Evolutionary conservation across 805 yeast genomes (phyloP).

Genomic region (Yarrowia bubula): DNA sequence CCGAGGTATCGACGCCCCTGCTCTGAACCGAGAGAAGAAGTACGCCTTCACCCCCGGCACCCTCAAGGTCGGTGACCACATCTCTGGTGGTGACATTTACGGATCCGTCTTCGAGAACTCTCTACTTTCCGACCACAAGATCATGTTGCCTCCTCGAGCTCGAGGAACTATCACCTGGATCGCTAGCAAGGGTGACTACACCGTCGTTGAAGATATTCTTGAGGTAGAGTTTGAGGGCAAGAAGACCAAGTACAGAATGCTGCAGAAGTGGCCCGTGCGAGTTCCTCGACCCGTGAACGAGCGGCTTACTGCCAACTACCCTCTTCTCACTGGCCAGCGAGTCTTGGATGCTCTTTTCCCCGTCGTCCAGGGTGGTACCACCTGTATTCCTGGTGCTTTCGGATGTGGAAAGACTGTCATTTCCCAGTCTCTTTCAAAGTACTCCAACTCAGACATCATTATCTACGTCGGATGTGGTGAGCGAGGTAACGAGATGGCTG

Average conservation of each 20-base stretch:
- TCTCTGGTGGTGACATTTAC: constrained; percentile 96
- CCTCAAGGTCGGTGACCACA: constrained; percentile 91
- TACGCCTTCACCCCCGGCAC: constrained; percentile 84
- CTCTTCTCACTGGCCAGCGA: constrained; percentile 97
- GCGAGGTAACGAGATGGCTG: constrained; percentile 99
- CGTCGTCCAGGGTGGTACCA: constrained; percentile 99
- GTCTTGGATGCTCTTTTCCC: constrained; percentile 97
- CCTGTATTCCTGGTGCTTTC: constrained; percentile 99
- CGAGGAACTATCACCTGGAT: constrained; percentile 92
- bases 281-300: constrained; percentile 98
- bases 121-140: constrained; percentile 85
- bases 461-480: constrained; percentile 97
- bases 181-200: constrained; percentile 87
- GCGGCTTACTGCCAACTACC: constrained; percentile 88
- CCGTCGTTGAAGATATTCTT: constrained; percentile 81
- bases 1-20: constrained; percentile 97
- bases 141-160: constrained; percentile 95
- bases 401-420: constrained; percentile 99
- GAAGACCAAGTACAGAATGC: constrained; percentile 79
- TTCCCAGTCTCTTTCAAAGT: constrained; percentile 95
- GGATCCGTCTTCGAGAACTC: constrained; percentile 95
- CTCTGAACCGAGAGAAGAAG: constrained; percentile 75
- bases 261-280: constrained; percentile 99
- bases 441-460: constrained; percentile 94
- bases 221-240: constrained; percentile 95